Evolutionary conservation across 2,329 filamentous ascomycete genomes (phyloP).

Genomic region (Arachnomyces sp.): DNA sequence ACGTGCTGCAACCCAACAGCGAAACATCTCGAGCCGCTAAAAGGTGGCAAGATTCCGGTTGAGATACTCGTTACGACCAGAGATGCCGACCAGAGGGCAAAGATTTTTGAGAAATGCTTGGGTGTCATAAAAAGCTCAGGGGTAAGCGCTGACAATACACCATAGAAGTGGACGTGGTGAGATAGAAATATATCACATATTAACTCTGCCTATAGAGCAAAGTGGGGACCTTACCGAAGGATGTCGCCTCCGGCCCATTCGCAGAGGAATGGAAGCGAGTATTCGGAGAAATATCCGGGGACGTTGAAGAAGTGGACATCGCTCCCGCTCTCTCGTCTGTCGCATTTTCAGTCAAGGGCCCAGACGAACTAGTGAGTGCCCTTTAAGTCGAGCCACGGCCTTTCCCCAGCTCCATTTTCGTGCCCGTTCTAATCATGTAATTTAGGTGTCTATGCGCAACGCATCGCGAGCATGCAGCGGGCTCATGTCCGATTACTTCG

Average conservation of each 20-base stretch:
- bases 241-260: constrained; percentile 77
- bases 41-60: constrained; percentile 83
- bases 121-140: constrained; percentile 83
- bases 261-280: constrained; percentile 92
- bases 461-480: constrained; percentile 90
- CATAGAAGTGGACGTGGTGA: neutral
- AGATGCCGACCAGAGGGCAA: constrained; percentile 82
- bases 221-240: constrained; percentile 78
- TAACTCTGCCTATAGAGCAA: constrained; percentile 57
- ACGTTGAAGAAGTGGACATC: constrained; percentile 83
- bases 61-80: constrained; percentile 90
- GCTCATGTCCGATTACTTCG: constrained; percentile 90
- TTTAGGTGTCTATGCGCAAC: constrained; percentile 77
- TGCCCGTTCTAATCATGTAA: constrained; percentile 9
- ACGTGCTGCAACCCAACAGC: constrained; percentile 46
- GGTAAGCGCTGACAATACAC: constrained; percentile 46
- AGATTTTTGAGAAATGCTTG: constrained; percentile 75
- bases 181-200: neutral
- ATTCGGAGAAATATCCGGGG: constrained; percentile 70
- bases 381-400: neutral
- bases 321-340: constrained; percentile 70
- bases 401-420: constrained; percentile 9
- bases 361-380: constrained; percentile 65
- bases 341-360: constrained; percentile 88
- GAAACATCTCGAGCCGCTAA: constrained; percentile 85